phyloP scores from a whole-genome alignment of 768 basidiomycete genomes.

The Butyriboletus loyo region DNA sequence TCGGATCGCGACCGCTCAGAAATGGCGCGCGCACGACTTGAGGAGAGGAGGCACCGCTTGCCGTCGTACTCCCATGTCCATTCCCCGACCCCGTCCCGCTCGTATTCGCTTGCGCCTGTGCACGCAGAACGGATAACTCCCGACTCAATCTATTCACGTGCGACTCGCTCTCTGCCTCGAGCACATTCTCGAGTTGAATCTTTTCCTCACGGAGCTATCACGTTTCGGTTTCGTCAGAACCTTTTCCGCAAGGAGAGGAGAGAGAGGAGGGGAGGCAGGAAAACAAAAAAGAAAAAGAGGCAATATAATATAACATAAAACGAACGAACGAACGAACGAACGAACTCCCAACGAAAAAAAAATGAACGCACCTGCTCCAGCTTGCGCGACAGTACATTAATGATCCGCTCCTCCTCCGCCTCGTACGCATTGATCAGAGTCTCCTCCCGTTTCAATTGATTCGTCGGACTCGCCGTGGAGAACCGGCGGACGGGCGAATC shows the following conservation, averaged over 20 bases:
- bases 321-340: no score
- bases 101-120: constrained; percentile 35
- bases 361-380: constrained; percentile 62
- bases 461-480: constrained; percentile 52
- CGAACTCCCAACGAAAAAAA: background rate
- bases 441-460: constrained; percentile 52
- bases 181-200: constrained; percentile 73
- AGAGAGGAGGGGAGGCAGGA: no score
- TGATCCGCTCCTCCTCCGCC: constrained; percentile 87
- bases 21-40: background rate
- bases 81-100: no score
- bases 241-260: accelerated
- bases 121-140: constrained; percentile 62
- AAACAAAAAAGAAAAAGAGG: background rate
- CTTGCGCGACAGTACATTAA: constrained; percentile 78
- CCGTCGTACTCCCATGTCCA: constrained; percentile 12
- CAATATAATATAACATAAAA: no score
- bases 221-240: background rate
- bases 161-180: constrained; percentile 83
- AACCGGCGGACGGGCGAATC: constrained; percentile 55
- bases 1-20: constrained; percentile 27
- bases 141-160: constrained; percentile 76
- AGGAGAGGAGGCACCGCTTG: background rate
- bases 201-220: constrained; percentile 81
- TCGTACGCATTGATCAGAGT: constrained; percentile 86